Evolutionary conservation across 495 filamentous ascomycete species (phyloP).

Genomic region (Umbilicaria muhlenbergii): DNA sequence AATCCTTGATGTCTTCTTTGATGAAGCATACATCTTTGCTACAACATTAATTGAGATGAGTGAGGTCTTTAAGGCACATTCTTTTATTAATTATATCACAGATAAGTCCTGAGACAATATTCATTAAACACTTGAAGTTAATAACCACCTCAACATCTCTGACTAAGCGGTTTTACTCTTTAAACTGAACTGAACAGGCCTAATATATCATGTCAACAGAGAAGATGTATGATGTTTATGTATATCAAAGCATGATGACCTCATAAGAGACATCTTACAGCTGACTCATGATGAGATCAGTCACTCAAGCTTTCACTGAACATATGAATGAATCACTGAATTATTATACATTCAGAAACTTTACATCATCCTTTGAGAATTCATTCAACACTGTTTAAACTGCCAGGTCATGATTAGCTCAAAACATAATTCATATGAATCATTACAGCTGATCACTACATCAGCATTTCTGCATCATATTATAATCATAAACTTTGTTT

Average conservation of each 20-base stretch:
- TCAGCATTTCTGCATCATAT: slow-evolving; percentile 4
- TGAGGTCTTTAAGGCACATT: not conserved
- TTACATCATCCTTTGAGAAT: not conserved
- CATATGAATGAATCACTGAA: not conserved
- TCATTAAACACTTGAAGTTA: not conserved
- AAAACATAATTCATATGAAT: not conserved
- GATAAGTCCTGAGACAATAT: not conserved
- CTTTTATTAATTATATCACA: not conserved
- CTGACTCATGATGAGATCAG: not conserved
- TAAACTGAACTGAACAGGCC: not conserved
- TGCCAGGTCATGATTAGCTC: slow-evolving; percentile 1
- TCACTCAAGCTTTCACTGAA: slow-evolving; percentile 2
- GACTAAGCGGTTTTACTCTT: not conserved
- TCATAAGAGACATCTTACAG: slow-evolving; percentile 3
- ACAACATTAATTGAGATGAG: not conserved
- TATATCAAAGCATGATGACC: not conserved
- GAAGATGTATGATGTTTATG: not conserved
- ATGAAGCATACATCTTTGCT: not conserved
- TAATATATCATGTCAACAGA: not conserved
- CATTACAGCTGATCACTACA: not conserved
- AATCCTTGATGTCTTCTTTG: too few species aligned
- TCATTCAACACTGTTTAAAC: slow-evolving; percentile 4
- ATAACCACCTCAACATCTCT: not conserved
- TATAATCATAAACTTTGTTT: slow-evolving; percentile 6
- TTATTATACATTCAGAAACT: slow-evolving; percentile 1